Percentiles rank a stretch among this genome's conserved stretches.
Evolutionary conservation across 2,329 filamentous ascomycete species (phyloP).

Genomic region (Lachnellula subtilissima): DNA sequence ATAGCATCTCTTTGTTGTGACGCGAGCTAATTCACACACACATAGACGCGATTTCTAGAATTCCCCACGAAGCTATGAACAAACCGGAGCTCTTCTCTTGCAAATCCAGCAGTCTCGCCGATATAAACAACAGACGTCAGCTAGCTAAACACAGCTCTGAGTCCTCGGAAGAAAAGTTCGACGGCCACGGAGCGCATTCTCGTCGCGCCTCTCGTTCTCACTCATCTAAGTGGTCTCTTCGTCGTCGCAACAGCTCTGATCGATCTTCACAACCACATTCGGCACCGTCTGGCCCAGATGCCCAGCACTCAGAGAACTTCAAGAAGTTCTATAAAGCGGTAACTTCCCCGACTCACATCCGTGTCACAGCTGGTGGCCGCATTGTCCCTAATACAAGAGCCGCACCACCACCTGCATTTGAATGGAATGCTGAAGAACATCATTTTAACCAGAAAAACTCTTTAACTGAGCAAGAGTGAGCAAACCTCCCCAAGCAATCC

Average conservation of each 20-base stretch:
- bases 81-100: constrained; percentile 20
- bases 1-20: not conserved
- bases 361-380: constrained; percentile 61
- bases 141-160: constrained; percentile 8
- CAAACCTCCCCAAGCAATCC: not conserved
- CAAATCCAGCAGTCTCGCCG: constrained; percentile 16
- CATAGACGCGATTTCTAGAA: constrained; percentile 4
- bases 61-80: constrained; percentile 23
- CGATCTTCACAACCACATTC: constrained; percentile 39
- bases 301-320: constrained; percentile 61
- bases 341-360: constrained; percentile 61
- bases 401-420: constrained; percentile 22
- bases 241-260: constrained; percentile 27
- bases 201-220: constrained; percentile 2
- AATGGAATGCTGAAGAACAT: constrained; percentile 26
- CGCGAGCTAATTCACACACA: not conserved
- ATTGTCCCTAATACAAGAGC: constrained; percentile 61
- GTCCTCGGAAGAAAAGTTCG: constrained; percentile 19
- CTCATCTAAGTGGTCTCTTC: constrained; percentile 27
- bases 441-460: constrained; percentile 19
- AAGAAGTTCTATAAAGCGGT: constrained; percentile 64
- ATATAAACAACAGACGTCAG: constrained; percentile 17
- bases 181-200: constrained; percentile 8
- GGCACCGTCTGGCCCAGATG: constrained; percentile 47
- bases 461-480: constrained; percentile 2